phyloP scores from a whole-genome alignment of 1,284 basidiomycete species.

The Xerocomus minutiporus region DNA sequence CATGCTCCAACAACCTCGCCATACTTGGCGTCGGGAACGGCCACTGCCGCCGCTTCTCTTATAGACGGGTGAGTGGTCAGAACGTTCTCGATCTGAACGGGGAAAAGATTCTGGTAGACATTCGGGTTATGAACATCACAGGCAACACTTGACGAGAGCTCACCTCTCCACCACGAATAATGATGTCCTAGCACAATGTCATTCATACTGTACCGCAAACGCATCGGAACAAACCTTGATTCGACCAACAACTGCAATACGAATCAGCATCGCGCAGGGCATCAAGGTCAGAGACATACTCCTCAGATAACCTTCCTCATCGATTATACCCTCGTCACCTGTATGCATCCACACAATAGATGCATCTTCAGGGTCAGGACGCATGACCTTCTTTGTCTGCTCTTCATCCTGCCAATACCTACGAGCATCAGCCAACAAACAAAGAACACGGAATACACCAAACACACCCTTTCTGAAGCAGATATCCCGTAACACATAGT shows the following conservation, averaged over 20 bases:
- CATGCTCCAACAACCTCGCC: constrained; percentile 80
- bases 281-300: constrained; percentile 40
- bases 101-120: constrained; percentile 65
- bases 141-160: neutral
- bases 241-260: constrained; percentile 62
- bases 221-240: constrained; percentile 49
- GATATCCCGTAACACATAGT: constrained; percentile 69
- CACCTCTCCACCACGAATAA: constrained; percentile 84
- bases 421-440: neutral
- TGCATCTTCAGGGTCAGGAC: constrained; percentile 45
- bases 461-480: constrained; percentile 71
- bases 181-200: constrained; percentile 56
- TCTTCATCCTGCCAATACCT: constrained; percentile 78
- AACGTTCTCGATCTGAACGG: constrained; percentile 80
- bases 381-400: constrained; percentile 64
- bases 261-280: constrained; percentile 9
- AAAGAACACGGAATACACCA: neutral
- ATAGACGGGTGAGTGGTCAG: constrained; percentile 61
- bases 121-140: neutral
- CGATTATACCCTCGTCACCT: constrained; percentile 79
- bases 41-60: constrained; percentile 68
- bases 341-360: constrained; percentile 79
- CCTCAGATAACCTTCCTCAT: constrained; percentile 75
- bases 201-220: neutral
- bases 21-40: constrained; percentile 67